Conservation (phyloP, 345 rosid species). For the Clausena lansium region DNA sequence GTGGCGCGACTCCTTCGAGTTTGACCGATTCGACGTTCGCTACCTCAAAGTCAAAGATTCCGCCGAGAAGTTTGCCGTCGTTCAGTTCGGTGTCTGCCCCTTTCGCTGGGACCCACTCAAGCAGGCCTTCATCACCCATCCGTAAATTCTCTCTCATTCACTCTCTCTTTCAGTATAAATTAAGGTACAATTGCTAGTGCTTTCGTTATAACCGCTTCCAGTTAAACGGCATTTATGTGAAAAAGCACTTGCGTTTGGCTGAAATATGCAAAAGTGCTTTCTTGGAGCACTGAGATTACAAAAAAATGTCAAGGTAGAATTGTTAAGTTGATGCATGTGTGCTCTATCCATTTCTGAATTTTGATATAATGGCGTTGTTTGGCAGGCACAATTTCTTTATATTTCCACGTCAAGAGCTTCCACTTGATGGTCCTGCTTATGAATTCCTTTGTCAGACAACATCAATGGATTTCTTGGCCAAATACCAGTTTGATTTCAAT, state of each 20-base stretch:
- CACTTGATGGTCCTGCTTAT: constrained; percentile 42
- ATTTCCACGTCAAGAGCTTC: constrained; percentile 69
- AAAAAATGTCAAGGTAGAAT: neutral
- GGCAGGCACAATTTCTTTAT: constrained; percentile 84
- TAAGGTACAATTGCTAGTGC: neutral
- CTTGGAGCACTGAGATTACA: neutral
- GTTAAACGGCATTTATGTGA: too few relatives aligned
- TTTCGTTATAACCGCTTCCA: neutral
- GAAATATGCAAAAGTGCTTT: neutral
- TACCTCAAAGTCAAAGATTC: constrained; percentile 94
- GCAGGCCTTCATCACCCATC: constrained; percentile 66
- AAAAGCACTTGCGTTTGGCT: neutral
- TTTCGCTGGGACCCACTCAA: constrained; percentile 80
- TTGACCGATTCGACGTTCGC: constrained; percentile 70
- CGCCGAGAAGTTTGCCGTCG: constrained; percentile 90
- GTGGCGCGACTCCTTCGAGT: constrained; percentile 85
- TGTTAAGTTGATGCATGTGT: neutral
- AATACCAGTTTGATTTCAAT: constrained; percentile 90
- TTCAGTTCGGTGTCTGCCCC: constrained; percentile 95
- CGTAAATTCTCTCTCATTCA: constrained; percentile 26
- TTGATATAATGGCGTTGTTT: neutral
- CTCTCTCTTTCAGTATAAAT: neutral
- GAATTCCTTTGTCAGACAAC: constrained; percentile 91
- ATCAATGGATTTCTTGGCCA: constrained; percentile 83
- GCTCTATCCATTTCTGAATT: constrained; percentile 1